phyloP scores from a whole-genome alignment of 1,139 yeast genomes.

The Entelexis paramagnoliae region DNA sequence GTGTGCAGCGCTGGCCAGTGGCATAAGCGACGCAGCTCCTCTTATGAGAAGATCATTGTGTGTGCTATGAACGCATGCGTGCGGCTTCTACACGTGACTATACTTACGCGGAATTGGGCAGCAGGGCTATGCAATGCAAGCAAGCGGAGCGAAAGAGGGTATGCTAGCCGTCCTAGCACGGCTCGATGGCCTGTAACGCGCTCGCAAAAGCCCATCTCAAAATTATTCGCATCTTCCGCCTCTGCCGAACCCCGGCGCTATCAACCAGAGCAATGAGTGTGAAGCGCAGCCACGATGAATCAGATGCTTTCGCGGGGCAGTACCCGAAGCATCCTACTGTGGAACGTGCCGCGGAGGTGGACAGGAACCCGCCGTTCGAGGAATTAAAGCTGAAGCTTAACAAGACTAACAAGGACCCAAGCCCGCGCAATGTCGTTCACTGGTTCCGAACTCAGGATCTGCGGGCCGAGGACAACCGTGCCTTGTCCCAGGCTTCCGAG shows the following conservation, averaged over 20 bases:
- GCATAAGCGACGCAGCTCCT: too few species aligned
- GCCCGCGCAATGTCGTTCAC: conserved; percentile 32
- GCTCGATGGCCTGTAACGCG: background rate
- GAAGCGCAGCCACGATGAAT: background rate
- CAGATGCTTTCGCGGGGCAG: background rate
- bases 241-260: too few species aligned
- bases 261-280: background rate
- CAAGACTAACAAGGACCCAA: background rate
- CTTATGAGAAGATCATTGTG: too few species aligned
- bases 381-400: conserved; percentile 4
- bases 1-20: too few species aligned
- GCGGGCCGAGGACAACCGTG: conserved; percentile 37
- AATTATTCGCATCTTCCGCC: background rate
- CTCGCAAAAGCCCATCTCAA: background rate
- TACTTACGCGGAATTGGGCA: background rate
- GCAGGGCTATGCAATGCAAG: conserved; percentile 3
- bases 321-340: conserved; percentile 14
- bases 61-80: background rate
- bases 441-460: conserved; percentile 39
- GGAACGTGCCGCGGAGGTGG: conserved; percentile 20
- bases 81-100: background rate
- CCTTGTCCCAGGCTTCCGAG: conserved; percentile 33
- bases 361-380: conserved; percentile 16
- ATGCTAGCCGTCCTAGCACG: too few species aligned
- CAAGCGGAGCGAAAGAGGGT: background rate